These are phyloP conservation scores for Chlorociboria aeruginascens DNA, from an alignment of 495 filamentous ascomycete species.

Conservation along the genomic window DNA sequence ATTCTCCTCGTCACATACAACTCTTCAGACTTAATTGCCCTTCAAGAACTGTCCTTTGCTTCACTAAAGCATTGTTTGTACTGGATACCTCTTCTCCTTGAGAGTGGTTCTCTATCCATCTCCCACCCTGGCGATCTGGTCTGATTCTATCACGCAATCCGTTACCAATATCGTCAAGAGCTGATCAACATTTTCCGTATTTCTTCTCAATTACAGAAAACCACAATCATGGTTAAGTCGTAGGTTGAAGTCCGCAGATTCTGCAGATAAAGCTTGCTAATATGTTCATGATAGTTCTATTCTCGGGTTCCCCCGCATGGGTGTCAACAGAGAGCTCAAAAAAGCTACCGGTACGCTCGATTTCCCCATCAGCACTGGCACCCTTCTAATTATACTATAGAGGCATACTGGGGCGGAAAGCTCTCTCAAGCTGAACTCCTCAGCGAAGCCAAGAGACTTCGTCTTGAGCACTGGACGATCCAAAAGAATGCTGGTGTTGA, in stretches of 20 bases:
- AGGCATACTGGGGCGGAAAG: slow-evolving; percentile 95
- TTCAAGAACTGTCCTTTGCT: too few relatives aligned
- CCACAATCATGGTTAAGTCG: slow-evolving; percentile 72
- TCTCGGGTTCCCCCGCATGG: slow-evolving; percentile 89
- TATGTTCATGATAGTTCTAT: slow-evolving; percentile 36
- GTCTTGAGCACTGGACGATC: slow-evolving; percentile 96
- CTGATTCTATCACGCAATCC: slow-evolving; percentile 1
- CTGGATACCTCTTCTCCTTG: too few relatives aligned
- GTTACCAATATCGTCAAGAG: neutral
- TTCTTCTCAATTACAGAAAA: neutral
- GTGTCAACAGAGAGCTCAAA: slow-evolving; percentile 96
- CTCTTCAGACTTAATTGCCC: too few relatives aligned
- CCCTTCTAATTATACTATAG: slow-evolving; percentile 18
- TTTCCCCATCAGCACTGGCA: too few relatives aligned
- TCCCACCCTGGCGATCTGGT: slow-evolving; percentile 1
- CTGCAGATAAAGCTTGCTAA: slow-evolving; percentile 14
- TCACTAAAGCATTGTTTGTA: too few relatives aligned
- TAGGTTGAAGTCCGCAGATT: slow-evolving; percentile 22
- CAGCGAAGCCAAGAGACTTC: slow-evolving; percentile 88
- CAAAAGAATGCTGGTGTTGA: slow-evolving; percentile 96
- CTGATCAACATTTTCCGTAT: neutral
- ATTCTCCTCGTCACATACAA: too few relatives aligned
- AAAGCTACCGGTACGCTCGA: slow-evolving; percentile 56
- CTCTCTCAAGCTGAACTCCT: slow-evolving; percentile 78
- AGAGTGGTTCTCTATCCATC: neutral